Conservation (phyloP, 805 yeast species). For the Saccharomyces mikatae region DNA sequence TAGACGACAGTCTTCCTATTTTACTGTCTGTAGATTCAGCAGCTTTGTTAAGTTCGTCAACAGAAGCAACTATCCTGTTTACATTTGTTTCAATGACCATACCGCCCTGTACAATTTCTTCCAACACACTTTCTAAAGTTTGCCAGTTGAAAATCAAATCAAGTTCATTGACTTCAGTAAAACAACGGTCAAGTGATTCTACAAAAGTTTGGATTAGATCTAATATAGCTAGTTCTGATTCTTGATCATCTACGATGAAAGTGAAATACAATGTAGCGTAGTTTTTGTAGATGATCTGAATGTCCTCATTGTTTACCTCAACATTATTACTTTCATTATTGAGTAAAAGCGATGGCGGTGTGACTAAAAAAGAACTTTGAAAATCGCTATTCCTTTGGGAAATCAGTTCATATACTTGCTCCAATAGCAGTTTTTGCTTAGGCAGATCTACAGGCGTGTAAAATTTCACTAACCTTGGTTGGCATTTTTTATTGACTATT, state of each 20-base stretch:
- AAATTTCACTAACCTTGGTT: conserved; percentile 83
- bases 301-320: conserved; percentile 50
- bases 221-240: conserved; percentile 84
- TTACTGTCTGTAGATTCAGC: conserved; percentile 19
- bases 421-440: conserved; percentile 70
- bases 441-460: conserved; percentile 84
- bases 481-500: conserved; percentile 77
- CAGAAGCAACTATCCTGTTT: conserved; percentile 66
- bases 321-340: conserved; percentile 19
- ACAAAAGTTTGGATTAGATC: conserved; percentile 96
- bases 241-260: conserved; percentile 92
- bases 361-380: conserved; percentile 84
- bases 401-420: conserved; percentile 75
- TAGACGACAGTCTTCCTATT: conserved; percentile 16
- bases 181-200: conserved; percentile 87
- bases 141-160: conserved; percentile 99
- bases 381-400: conserved; percentile 53
- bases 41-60: conserved; percentile 44
- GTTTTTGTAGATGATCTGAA: conserved; percentile 85
- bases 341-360: conserved; percentile 62
- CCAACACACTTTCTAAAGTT: conserved; percentile 81
- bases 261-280: conserved; percentile 96
- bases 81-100: conserved; percentile 94
- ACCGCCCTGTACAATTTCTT: conserved; percentile 93
- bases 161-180: conserved; percentile 87